Conservation (phyloP, 164 flowering plant genomes). For the Liriodendron chinense region DNA sequence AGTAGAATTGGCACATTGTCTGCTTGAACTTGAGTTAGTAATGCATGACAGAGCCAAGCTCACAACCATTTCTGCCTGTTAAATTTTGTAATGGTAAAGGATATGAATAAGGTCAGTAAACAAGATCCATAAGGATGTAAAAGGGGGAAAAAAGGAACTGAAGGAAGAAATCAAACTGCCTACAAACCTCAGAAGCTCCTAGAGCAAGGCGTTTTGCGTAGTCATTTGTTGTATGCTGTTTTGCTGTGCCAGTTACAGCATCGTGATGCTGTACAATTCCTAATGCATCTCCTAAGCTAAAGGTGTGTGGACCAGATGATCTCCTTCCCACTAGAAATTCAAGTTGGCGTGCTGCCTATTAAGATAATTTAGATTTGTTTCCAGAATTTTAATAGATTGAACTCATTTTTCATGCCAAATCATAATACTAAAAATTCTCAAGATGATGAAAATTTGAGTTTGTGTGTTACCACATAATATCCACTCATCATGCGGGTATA, state of each 20-base stretch:
- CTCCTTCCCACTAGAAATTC: constrained; percentile 71
- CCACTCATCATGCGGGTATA: constrained; percentile 77
- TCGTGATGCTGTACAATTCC: constrained; percentile 93
- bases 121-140: background rate
- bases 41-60: constrained; percentile 64
- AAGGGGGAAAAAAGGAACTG: background rate
- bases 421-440: no score
- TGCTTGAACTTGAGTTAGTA: constrained; percentile 30
- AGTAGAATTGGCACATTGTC: constrained; percentile 31
- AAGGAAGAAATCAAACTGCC: background rate
- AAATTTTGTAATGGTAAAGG: constrained; percentile 9
- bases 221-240: constrained; percentile 86
- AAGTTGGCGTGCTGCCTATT: constrained; percentile 86
- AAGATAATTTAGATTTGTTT: background rate
- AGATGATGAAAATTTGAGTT: background rate
- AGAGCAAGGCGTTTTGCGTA: constrained; percentile 73
- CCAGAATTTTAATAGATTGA: background rate
- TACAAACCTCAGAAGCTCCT: constrained; percentile 69
- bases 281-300: constrained; percentile 74
- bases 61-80: constrained; percentile 58
- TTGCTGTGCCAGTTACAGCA: constrained; percentile 86
- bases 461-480: constrained; percentile 67
- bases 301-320: constrained; percentile 48
- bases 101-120: constrained; percentile 3
- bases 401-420: background rate